phyloP scores from a whole-genome alignment of 2,329 filamentous ascomycete species.

The Aspergillus niger region DNA sequence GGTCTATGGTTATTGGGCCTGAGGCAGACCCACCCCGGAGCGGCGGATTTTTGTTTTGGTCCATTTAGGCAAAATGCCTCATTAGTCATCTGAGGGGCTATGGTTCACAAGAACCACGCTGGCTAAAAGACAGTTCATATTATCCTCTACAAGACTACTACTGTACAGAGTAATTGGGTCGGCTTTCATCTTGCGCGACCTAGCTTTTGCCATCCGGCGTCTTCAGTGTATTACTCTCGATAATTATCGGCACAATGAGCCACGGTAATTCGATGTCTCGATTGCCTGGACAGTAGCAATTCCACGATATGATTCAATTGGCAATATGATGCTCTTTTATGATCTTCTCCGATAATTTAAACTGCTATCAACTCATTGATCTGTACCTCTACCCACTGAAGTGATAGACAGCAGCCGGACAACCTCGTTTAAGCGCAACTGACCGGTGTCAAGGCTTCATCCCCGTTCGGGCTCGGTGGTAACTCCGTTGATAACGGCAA shows the following conservation, averaged over 20 bases:
- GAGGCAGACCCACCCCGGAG: background rate
- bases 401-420: background rate
- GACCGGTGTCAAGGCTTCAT: background rate
- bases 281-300: background rate
- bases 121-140: background rate
- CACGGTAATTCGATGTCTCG: background rate
- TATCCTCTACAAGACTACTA: too few relatives aligned
- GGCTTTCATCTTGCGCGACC: background rate
- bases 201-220: background rate
- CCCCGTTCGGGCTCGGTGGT: background rate
- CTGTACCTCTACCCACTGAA: background rate
- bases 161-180: background rate
- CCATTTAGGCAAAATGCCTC: slow-evolving; percentile 13
- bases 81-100: background rate
- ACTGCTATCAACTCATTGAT: background rate
- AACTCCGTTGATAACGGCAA: background rate
- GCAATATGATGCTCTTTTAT: background rate
- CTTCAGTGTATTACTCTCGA: background rate
- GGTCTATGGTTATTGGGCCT: background rate
- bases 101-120: background rate
- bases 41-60: background rate
- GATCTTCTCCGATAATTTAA: background rate
- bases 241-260: background rate
- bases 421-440: background rate
- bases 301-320: background rate